A percentile compares a stretch with the other conserved stretches of the same genome.
Conservation (phyloP, 352 stramenopile species). For the Globisporangium takayamanum region DNA sequence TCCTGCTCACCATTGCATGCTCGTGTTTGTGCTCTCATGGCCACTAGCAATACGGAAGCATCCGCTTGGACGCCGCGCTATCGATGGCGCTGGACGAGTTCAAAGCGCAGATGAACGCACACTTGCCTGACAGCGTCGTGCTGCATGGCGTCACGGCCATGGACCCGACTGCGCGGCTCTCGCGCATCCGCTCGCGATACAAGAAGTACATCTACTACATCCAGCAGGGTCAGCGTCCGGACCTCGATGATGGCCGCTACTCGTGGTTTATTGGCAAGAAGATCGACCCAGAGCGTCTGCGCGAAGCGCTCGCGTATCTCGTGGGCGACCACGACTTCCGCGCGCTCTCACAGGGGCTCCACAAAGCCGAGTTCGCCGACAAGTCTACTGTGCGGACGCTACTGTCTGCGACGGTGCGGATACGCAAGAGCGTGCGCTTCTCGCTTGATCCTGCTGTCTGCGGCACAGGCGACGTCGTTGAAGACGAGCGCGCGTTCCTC, state of each 20-base stretch:
- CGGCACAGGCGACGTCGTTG: conserved; percentile 50
- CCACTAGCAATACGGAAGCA: conserved; percentile 78
- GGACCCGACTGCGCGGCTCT: conserved; percentile 22
- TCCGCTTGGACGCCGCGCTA: conserved; percentile 42
- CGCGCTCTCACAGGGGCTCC: conserved; percentile 70
- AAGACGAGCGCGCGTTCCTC: conserved; percentile 23
- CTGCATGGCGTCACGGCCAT: conserved; percentile 39
- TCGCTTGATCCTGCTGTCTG: conserved; percentile 50
- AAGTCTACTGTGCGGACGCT: conserved; percentile 66
- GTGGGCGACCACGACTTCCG: conserved; percentile 75
- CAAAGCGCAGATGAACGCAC: conserved; percentile 44
- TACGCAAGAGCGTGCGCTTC: conserved; percentile 65
- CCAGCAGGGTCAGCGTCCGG: conserved; percentile 68
- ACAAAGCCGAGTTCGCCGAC: conserved; percentile 49
- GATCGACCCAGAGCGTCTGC: conserved; percentile 52
- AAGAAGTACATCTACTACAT: conserved; percentile 91
- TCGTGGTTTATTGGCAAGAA: conserved; percentile 79
- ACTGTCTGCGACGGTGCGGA: conserved; percentile 47
- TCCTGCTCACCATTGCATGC: not conserved
- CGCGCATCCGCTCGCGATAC: conserved; percentile 70
- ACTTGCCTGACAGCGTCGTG: conserved; percentile 40
- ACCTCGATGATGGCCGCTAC: conserved; percentile 63
- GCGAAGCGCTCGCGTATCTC: conserved; percentile 59
- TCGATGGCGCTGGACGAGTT: conserved; percentile 34
- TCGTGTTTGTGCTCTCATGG: conserved; percentile 1